phyloP scores from a whole-genome alignment of 1,139 yeast genomes.

The Pichia sp. region DNA sequence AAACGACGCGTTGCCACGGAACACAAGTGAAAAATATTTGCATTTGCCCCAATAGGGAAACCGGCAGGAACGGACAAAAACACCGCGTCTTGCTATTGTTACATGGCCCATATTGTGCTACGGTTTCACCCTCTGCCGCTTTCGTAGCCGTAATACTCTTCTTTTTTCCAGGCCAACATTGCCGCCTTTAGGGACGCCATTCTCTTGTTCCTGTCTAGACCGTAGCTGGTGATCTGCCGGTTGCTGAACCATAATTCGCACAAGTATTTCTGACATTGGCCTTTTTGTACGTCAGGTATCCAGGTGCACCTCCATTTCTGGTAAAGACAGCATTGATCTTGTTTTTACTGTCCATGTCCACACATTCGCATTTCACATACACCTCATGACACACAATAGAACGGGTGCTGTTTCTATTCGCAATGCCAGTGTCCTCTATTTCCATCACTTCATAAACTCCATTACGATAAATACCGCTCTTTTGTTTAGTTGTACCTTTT shows the following conservation, averaged over 20 bases:
- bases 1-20: neutral
- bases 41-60: neutral
- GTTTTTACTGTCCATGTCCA: constrained; percentile 16
- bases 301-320: constrained; percentile 11
- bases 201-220: constrained; percentile 15
- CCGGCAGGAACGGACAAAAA: neutral
- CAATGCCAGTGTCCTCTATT: neutral
- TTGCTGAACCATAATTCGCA: constrained; percentile 15
- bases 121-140: too few species aligned
- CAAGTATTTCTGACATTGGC: constrained; percentile 7
- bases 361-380: constrained; percentile 1
- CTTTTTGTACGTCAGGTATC: constrained; percentile 9
- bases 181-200: constrained; percentile 20
- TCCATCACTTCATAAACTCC: constrained; percentile 5
- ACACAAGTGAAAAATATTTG: neutral
- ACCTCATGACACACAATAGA: constrained; percentile 14
- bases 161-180: constrained; percentile 15
- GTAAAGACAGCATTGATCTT: constrained; percentile 12
- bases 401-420: neutral
- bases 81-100: neutral
- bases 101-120: too few species aligned
- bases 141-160: constrained; percentile 11
- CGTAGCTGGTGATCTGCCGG: constrained; percentile 15
- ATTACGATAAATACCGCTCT: constrained; percentile 14
- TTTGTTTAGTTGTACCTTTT: neutral